Conservation (phyloP, 257 asterid genomes). For the Plantago ovata region DNA sequence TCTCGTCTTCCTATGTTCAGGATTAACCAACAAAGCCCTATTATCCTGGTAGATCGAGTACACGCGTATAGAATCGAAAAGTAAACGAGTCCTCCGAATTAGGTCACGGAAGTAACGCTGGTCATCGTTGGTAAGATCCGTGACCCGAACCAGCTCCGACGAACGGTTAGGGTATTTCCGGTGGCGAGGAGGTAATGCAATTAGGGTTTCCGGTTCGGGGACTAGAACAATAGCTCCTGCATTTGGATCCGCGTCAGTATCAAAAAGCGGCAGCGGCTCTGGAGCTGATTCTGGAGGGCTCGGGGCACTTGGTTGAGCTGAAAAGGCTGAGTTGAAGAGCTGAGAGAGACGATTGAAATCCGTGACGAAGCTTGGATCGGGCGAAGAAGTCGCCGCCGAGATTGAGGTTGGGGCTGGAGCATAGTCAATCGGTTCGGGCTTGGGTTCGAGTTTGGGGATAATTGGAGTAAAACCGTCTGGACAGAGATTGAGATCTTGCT, state of each 20-base stretch:
- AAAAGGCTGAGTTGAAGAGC: slow-evolving; percentile 42
- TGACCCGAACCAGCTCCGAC: slow-evolving; percentile 46
- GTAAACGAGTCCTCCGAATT: slow-evolving; percentile 60
- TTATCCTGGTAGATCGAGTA: too few species aligned
- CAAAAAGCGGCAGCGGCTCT: too few species aligned
- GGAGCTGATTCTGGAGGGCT: slow-evolving; percentile 1
- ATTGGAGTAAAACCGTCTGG: slow-evolving; percentile 17
- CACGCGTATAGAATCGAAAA: slow-evolving; percentile 60
- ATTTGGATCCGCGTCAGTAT: slow-evolving; percentile 24
- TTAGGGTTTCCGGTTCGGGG: slow-evolving; percentile 25
- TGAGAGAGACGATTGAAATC: slow-evolving; percentile 51
- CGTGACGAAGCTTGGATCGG: slow-evolving; percentile 33
- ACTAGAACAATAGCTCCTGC: slow-evolving; percentile 51
- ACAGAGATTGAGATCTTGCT: slow-evolving; percentile 6
- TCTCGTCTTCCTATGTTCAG: slow-evolving; percentile 30
- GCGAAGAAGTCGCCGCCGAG: slow-evolving; percentile 14
- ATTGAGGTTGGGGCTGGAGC: not conserved
- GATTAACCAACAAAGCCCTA: too few species aligned
- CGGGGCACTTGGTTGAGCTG: slow-evolving; percentile 23
- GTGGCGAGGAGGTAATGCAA: slow-evolving; percentile 17
- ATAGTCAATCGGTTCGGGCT: slow-evolving; percentile 54
- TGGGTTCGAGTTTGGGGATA: slow-evolving; percentile 40
- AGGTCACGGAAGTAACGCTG: slow-evolving; percentile 41
- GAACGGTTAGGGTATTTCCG: slow-evolving; percentile 41
- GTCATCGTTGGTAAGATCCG: slow-evolving; percentile 57